Conservation (phyloP, 257 asterid species). For the Nicotiana tomentosiformis region DNA sequence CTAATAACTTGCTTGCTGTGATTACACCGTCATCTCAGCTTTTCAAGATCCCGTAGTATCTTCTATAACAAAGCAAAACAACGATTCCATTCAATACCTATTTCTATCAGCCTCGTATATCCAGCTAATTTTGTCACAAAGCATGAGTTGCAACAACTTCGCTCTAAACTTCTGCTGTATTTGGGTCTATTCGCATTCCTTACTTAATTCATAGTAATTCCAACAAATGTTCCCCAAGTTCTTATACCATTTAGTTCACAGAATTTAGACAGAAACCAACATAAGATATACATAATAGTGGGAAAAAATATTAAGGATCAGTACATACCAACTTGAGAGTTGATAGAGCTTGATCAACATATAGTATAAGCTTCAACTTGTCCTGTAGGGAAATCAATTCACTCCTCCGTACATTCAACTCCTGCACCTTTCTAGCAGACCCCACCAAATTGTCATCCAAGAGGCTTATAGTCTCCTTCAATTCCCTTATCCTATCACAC, state of each 20-base stretch:
- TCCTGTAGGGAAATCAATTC: slow-evolving; percentile 64
- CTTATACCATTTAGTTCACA: background rate
- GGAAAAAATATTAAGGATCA: background rate
- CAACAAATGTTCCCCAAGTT: background rate
- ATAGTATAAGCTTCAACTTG: slow-evolving; percentile 73
- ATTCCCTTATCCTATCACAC: slow-evolving; percentile 72
- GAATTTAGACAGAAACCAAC: background rate
- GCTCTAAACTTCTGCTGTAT: background rate
- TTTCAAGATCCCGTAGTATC: background rate
- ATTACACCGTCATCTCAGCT: background rate
- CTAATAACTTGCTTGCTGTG: background rate
- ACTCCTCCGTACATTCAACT: slow-evolving; percentile 54
- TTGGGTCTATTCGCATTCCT: background rate
- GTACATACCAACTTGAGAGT: slow-evolving; percentile 74
- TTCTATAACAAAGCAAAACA: background rate
- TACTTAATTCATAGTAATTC: background rate
- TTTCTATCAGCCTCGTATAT: background rate
- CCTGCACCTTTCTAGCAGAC: slow-evolving; percentile 81
- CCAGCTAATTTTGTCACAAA: background rate
- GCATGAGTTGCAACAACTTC: background rate
- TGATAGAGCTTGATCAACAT: slow-evolving; percentile 91
- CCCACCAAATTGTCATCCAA: slow-evolving; percentile 77
- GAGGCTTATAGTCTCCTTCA: slow-evolving; percentile 81
- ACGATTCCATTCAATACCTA: background rate
- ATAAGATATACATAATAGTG: background rate